phyloP scores from a whole-genome alignment of 2,329 filamentous ascomycete genomes.

The Verticillium albo-atrum region DNA sequence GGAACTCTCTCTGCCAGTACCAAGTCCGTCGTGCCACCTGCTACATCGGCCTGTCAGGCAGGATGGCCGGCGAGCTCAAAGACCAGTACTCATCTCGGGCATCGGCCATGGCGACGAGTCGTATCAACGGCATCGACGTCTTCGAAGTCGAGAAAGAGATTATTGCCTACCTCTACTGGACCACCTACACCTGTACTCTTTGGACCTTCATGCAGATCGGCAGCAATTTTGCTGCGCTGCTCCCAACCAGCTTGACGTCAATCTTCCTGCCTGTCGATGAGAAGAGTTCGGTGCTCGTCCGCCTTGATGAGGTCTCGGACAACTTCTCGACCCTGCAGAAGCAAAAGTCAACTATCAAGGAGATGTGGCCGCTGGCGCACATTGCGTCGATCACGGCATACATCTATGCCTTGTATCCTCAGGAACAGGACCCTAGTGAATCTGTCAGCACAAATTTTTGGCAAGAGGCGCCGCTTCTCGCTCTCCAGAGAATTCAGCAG shows the following conservation, averaged over 20 bases:
- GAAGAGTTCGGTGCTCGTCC: slow-evolving; percentile 22
- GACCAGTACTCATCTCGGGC: slow-evolving; percentile 21
- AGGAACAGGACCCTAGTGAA: slow-evolving; percentile 8
- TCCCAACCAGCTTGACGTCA: slow-evolving; percentile 18
- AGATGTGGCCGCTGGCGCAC: slow-evolving; percentile 29
- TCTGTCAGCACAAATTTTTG: slow-evolving; percentile 13
- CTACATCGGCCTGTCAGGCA: slow-evolving; percentile 27
- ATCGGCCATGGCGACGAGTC: slow-evolving; percentile 23
- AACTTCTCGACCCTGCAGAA: slow-evolving; percentile 30
- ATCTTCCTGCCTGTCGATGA: slow-evolving; percentile 24
- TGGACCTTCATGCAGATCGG: slow-evolving; percentile 33
- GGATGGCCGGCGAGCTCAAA: slow-evolving; percentile 22
- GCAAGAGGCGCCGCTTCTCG: slow-evolving; percentile 16
- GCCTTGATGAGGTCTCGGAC: slow-evolving; percentile 28
- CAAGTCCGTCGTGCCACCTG: slow-evolving; percentile 28
- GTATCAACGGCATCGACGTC: slow-evolving; percentile 36
- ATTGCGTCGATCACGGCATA: slow-evolving; percentile 25
- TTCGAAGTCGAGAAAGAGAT: slow-evolving; percentile 34
- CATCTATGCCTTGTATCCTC: slow-evolving; percentile 20
- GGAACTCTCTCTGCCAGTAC: slow-evolving; percentile 27
- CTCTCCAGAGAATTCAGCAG: slow-evolving; percentile 16
- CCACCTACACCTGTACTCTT: slow-evolving; percentile 29
- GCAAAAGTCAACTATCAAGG: slow-evolving; percentile 26
- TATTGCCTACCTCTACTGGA: slow-evolving; percentile 33
- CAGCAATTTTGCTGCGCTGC: slow-evolving; percentile 16